Evolutionary conservation across 192 early-diverging fungal genomes (phyloP).

Genomic region (Pilobolus umbonatus): DNA sequence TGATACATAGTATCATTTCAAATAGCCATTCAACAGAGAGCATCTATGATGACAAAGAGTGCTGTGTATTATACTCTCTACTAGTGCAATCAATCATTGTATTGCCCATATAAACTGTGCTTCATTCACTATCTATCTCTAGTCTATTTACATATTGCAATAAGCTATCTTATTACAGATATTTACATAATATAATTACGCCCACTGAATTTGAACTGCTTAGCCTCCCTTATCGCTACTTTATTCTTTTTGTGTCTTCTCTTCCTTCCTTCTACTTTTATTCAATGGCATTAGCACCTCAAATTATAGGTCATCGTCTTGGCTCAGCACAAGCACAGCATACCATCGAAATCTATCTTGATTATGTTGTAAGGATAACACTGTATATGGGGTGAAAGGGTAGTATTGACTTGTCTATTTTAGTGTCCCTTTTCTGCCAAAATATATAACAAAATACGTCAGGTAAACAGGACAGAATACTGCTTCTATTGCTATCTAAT

Average conservation of each 20-base stretch:
- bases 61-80: too few relatives aligned
- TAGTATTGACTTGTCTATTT: not conserved
- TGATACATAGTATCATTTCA: too few relatives aligned
- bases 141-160: too few relatives aligned
- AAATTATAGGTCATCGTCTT: constrained; percentile 37
- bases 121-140: too few relatives aligned
- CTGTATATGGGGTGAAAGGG: not conserved
- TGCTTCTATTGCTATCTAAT: not conserved
- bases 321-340: constrained; percentile 38
- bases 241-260: constrained; percentile 11
- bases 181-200: too few relatives aligned
- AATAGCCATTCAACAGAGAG: too few relatives aligned
- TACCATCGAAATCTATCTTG: constrained; percentile 47
- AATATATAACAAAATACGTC: constrained; percentile 46
- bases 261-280: not conserved
- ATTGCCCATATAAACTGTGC: too few relatives aligned
- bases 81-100: too few relatives aligned
- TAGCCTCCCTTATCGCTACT: not conserved
- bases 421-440: constrained; percentile 65
- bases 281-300: constrained; percentile 30
- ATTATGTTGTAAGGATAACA: constrained; percentile 43
- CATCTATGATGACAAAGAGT: too few relatives aligned
- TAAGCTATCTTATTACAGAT: too few relatives aligned
- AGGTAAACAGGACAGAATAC: constrained; percentile 12
- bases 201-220: not conserved